Conservation (phyloP, 2,329 filamentous ascomycete genomes). For the Penicillium sp. region DNA sequence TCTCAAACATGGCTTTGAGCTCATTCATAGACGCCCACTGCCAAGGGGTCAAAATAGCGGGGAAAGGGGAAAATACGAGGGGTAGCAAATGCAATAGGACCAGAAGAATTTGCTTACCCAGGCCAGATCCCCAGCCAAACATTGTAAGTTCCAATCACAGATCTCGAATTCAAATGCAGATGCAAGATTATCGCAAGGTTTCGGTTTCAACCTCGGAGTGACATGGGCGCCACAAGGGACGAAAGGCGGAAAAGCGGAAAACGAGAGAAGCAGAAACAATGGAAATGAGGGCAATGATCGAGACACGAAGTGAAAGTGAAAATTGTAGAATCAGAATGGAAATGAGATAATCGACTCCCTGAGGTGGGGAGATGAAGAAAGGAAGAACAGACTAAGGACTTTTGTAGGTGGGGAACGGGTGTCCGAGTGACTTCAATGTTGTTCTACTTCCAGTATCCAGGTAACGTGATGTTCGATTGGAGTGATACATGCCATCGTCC, state of each 20-base stretch:
- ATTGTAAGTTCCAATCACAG: conserved; percentile 18
- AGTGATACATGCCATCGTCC: no score
- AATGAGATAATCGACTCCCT: not conserved
- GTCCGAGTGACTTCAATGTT: no score
- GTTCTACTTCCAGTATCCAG: no score
- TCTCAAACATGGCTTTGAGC: not conserved
- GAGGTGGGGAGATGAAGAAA: not conserved
- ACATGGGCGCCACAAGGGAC: conserved; percentile 2
- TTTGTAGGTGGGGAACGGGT: conserved; percentile 8
- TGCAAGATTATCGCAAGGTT: conserved; percentile 7
- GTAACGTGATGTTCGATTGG: no score
- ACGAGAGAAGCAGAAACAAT: not conserved
- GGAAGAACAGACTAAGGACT: conserved; percentile 1
- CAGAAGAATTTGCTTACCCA: conserved; percentile 28
- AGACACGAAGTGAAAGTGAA: not conserved
- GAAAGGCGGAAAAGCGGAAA: not conserved
- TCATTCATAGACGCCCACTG: not conserved
- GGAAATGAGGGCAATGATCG: no score
- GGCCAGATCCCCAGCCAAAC: conserved; percentile 35
- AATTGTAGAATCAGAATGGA: not conserved
- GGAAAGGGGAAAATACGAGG: not conserved
- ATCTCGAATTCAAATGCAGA: conserved; percentile 6
- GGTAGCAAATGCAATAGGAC: not conserved
- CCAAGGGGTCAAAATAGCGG: not conserved
- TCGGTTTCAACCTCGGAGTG: not conserved